These are phyloP conservation scores for Fusarium goolgardi DNA, from an alignment of 2,329 filamentous ascomycete species.

Conservation along the genomic window DNA sequence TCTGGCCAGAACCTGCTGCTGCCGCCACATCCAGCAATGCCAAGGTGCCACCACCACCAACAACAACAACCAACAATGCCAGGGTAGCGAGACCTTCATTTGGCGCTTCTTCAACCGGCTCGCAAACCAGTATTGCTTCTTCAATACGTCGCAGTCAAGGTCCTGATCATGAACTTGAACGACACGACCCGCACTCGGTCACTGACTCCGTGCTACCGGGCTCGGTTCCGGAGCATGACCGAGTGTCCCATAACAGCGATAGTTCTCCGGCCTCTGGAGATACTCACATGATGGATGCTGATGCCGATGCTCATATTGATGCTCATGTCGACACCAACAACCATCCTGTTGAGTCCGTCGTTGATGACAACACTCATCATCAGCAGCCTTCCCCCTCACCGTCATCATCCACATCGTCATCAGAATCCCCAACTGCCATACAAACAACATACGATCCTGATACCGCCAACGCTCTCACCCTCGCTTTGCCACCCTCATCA, in stretches of 20 bases:
- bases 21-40: constrained; percentile 7
- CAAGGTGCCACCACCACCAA: constrained; percentile 6
- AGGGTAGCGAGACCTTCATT: constrained; percentile 31
- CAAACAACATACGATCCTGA: constrained; percentile 32
- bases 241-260: constrained; percentile 28
- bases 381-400: constrained; percentile 36
- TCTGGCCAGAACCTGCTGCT: constrained; percentile 54
- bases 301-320: constrained; percentile 31
- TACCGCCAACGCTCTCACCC: constrained; percentile 39
- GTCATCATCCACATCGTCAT: constrained; percentile 41
- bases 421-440: constrained; percentile 25
- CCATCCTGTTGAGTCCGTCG: constrained; percentile 19
- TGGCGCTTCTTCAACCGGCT: constrained; percentile 23
- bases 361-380: constrained; percentile 26
- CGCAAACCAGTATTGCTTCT: constrained; percentile 20
- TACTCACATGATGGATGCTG: constrained; percentile 43
- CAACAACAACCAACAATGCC: constrained; percentile 6
- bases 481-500: constrained; percentile 21
- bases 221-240: constrained; percentile 23
- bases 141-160: constrained; percentile 19
- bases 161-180: constrained; percentile 1
- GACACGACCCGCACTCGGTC: constrained; percentile 24
- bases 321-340: constrained; percentile 31
- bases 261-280: constrained; percentile 39
- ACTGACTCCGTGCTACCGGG: constrained; percentile 29